A percentile compares a stretch with the other conserved stretches of the same genome.
Evolutionary conservation across 805 yeast genomes (phyloP).

Genomic region (Jamesozyma rosinii): DNA sequence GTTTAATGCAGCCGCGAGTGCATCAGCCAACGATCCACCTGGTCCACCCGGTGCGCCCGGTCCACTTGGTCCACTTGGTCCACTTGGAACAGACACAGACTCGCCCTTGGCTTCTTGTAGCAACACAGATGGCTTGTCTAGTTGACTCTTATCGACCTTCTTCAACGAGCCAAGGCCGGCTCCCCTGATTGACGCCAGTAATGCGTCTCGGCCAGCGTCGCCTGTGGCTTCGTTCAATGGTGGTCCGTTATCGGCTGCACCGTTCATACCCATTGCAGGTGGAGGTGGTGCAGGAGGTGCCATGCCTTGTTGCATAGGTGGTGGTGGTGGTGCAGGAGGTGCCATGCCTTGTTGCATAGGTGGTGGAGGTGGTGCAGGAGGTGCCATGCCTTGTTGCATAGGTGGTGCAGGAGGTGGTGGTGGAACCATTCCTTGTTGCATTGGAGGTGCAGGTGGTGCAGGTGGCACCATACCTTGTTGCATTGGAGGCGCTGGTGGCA

Average conservation of each 20-base stretch:
- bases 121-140: conserved; percentile 69
- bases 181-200: conserved; percentile 76
- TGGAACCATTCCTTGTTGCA: conserved; percentile 7
- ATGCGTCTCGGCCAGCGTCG: conserved; percentile 65
- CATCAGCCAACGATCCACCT: conserved; percentile 70
- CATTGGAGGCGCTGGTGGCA: conserved; percentile 19
- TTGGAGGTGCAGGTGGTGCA: conserved; percentile 3
- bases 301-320: conserved; percentile 3
- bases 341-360: conserved; percentile 6
- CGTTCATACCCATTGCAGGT: conserved; percentile 5
- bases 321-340: conserved; percentile 16
- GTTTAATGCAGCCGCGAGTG: conserved; percentile 76
- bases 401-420: conserved; percentile 21
- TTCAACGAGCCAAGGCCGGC: conserved; percentile 63
- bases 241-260: conserved; percentile 1
- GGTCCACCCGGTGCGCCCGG: conserved; percentile 39
- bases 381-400: conserved; percentile 2
- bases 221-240: conserved; percentile 27
- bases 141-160: conserved; percentile 73
- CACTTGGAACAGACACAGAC: conserved; percentile 15
- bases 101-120: conserved; percentile 68
- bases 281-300: conserved; percentile 14
- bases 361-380: conserved; percentile 5
- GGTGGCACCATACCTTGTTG: conserved; percentile 4
- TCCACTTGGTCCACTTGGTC: conserved; percentile 29